Conservation (phyloP, 352 stramenopile genomes). For the Pythium plurisporium region DNA sequence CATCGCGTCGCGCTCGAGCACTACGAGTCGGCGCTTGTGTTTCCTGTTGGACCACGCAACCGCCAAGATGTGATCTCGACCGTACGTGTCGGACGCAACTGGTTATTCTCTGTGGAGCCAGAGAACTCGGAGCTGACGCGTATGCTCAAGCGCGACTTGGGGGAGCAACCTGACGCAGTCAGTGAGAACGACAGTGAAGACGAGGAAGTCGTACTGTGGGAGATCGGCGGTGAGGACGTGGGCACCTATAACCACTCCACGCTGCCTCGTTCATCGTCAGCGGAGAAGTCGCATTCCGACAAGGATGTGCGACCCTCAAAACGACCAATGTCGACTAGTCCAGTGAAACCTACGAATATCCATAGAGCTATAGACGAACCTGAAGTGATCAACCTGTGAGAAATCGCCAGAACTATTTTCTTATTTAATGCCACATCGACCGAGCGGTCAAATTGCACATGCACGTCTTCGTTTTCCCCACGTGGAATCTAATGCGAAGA, state of each 20-base stretch:
- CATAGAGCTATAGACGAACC: conserved; percentile 1
- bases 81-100: conserved; percentile 22
- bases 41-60: conserved; percentile 17
- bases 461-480: neutral
- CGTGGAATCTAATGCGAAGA: too few relatives aligned
- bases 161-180: neutral
- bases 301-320: neutral
- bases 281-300: neutral
- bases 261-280: too few relatives aligned
- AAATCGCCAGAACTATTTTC: neutral
- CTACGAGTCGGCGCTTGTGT: conserved; percentile 50
- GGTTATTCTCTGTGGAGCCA: conserved; percentile 19
- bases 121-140: conserved; percentile 19
- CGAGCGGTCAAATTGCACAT: neutral
- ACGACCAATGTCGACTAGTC: neutral
- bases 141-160: conserved; percentile 7
- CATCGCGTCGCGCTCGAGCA: conserved; percentile 52
- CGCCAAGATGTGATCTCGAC: conserved; percentile 10
- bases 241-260: neutral
- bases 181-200: conserved; percentile 6
- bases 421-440: conserved; percentile 13
- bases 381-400: conserved; percentile 5
- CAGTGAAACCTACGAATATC: neutral
- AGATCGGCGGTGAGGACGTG: neutral
- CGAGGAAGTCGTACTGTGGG: conserved; percentile 15